Evolutionary conservation across 495 filamentous ascomycete genomes (phyloP).

Genomic region (Penicillium coprophilum): DNA sequence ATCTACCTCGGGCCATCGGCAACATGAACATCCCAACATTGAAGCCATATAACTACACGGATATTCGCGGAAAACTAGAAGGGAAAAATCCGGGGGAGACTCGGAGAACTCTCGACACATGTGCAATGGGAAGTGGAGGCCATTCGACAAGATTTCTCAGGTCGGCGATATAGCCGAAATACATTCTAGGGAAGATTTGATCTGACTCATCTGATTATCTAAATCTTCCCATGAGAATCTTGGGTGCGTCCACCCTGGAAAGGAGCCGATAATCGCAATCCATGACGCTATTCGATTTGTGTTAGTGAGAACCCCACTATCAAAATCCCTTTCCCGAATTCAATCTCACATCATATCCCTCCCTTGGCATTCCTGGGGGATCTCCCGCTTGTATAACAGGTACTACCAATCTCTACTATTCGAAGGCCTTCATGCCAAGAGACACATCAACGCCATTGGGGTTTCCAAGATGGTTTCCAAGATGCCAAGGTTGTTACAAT

Average conservation of each 20-base stretch:
- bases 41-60: slow-evolving; percentile 9
- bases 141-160: neutral
- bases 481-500: slow-evolving; percentile 4
- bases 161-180: no score
- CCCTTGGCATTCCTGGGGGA: slow-evolving; percentile 10
- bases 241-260: slow-evolving; percentile 17
- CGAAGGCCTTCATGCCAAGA: neutral
- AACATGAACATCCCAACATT: neutral
- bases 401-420: neutral
- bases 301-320: neutral
- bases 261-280: slow-evolving; percentile 1
- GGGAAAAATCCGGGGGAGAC: slow-evolving; percentile 23
- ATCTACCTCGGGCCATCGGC: slow-evolving; percentile 31
- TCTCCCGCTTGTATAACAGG: slow-evolving; percentile 17
- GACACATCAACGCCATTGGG: slow-evolving; percentile 10
- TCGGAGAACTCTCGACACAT: slow-evolving; percentile 30
- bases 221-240: neutral
- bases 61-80: slow-evolving; percentile 26
- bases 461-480: neutral
- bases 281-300: slow-evolving; percentile 14
- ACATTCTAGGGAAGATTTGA: no score
- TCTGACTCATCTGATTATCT: no score
- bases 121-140: slow-evolving; percentile 3
- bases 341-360: neutral
- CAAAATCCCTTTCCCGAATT: neutral